Evolutionary conservation across 108 stramenopile species (phyloP).

Genomic region (Bacterosira constricta): DNA sequence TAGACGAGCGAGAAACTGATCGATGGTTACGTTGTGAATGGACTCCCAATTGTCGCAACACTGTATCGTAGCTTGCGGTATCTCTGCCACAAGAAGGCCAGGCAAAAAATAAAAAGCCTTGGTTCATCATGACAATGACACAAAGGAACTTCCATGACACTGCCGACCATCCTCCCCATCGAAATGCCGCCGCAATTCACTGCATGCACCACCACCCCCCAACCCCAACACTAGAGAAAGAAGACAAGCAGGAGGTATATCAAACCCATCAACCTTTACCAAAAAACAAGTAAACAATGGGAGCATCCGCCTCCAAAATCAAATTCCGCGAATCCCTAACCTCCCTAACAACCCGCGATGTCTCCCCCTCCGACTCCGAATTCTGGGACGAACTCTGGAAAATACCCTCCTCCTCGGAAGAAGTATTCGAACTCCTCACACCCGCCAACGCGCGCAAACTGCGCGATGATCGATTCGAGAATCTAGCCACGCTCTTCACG

Average conservation of each 20-base stretch:
- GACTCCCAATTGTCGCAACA: too few species aligned
- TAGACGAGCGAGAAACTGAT: too few species aligned
- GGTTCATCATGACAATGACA: too few species aligned
- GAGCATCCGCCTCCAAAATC: conserved; percentile 88
- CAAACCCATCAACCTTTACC: neutral
- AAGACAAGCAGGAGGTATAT: neutral
- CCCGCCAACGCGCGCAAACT: conserved; percentile 66
- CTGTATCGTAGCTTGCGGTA: too few species aligned
- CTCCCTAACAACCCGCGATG: conserved; percentile 73
- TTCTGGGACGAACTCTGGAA: conserved; percentile 97
- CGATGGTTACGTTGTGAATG: too few species aligned
- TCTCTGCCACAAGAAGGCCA: too few species aligned
- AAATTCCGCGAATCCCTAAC: conserved; percentile 84
- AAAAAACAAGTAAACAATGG: conserved; percentile 56
- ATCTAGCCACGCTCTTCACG: conserved; percentile 86
- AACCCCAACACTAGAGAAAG: too few species aligned
- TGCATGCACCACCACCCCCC: too few species aligned
- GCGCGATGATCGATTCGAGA: conserved; percentile 81
- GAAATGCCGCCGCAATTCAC: too few species aligned
- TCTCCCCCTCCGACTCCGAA: conserved; percentile 83
- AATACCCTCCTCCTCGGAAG: conserved; percentile 78
- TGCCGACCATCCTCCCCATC: too few species aligned
- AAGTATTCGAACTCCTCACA: conserved; percentile 92
- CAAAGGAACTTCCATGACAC: too few species aligned
- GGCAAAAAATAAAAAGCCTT: too few species aligned